phyloP scores from a whole-genome alignment of 805 yeast species.

The Candida dajiaensis region DNA sequence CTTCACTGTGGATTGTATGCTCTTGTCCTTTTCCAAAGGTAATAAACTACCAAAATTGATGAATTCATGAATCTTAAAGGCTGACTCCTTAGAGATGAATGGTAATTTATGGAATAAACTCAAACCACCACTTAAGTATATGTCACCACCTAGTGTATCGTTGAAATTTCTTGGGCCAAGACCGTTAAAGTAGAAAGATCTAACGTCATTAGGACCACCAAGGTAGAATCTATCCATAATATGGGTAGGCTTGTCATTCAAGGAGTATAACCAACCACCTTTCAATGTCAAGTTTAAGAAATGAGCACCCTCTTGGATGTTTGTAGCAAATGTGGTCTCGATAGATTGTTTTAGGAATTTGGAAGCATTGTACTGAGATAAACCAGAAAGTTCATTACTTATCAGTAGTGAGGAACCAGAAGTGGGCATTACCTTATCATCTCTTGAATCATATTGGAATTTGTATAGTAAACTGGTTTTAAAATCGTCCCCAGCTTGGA shows the following conservation, averaged over 20 bases:
- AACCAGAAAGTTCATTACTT: constrained; percentile 40
- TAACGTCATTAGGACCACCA: constrained; percentile 72
- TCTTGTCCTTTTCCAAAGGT: constrained; percentile 29
- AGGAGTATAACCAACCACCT: constrained; percentile 50
- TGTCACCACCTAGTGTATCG: constrained; percentile 65
- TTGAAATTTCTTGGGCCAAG: constrained; percentile 54
- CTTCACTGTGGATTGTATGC: constrained; percentile 16
- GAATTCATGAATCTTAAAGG: constrained; percentile 58
- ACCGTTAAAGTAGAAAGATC: constrained; percentile 64
- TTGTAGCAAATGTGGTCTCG: constrained; percentile 29
- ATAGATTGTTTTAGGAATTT: constrained; percentile 32
- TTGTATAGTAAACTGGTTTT: constrained; percentile 49
- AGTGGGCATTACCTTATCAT: constrained; percentile 36
- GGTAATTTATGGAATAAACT: constrained; percentile 62
- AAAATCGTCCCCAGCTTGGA: constrained; percentile 54
- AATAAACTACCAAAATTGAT: constrained; percentile 59
- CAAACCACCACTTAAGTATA: constrained; percentile 48
- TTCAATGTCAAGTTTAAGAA: constrained; percentile 45
- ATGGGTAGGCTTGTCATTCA: constrained; percentile 35
- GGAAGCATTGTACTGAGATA: constrained; percentile 12
- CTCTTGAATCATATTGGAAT: constrained; percentile 36
- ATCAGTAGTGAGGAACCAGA: constrained; percentile 35
- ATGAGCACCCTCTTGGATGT: constrained; percentile 25
- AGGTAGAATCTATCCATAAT: constrained; percentile 75
- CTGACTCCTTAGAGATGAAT: constrained; percentile 37